Evolutionary conservation across 139 green algal species (phyloP), one percentile per base, ranked within the genome.

Genomic region (Raphidocelis subcapitata): DNA sequence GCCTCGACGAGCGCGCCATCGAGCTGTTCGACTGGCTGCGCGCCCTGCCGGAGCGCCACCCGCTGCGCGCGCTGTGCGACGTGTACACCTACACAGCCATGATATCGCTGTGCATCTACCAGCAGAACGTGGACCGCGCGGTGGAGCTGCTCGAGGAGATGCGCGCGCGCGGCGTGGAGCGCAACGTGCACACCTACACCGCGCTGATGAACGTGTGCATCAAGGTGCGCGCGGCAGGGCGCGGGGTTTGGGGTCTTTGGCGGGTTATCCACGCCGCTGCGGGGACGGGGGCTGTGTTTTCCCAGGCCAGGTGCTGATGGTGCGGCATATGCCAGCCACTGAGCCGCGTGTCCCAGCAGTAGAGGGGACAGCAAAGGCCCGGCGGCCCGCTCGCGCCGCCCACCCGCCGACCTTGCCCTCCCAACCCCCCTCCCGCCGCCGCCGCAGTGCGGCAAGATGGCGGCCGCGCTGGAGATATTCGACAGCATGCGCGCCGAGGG

Each of bases 151-250:
- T 87, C 4, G 62, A 72, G 3, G 90, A 95, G 44, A 95, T 95
- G 90, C 81, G 82, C 28, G 23, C 59, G 14, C 75, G 83, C 5
- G 78, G 76, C 23, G 81, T 95, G 18, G 82, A 90, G 75, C 82
- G 84, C 68, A 95, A 94, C 60, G 89, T 94, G 35, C 88, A 94
- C 82, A 95, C 90, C 8, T 95, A 93, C 83, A 95, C 87, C 0
- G 88, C 87, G 29, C 73, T 93, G 12, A 91, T 93, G 87, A 37
- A 92, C 41, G 89, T 92, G 5, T 92, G 86, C 79, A 89, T 94
- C 64, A 95, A 94, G 77, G 84, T 78, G 47, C 74, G 75, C 26
- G 86, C 84, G 70, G 75, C 84, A 65, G 59, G 75, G 31, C 51
- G 83, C 5, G 90, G 89, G 3, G 77, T 95, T n/a, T n/a, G n/a